Evolutionary conservation across 139 green algal species (phyloP).

Genomic region (Chlamydomonas sp.): DNA sequence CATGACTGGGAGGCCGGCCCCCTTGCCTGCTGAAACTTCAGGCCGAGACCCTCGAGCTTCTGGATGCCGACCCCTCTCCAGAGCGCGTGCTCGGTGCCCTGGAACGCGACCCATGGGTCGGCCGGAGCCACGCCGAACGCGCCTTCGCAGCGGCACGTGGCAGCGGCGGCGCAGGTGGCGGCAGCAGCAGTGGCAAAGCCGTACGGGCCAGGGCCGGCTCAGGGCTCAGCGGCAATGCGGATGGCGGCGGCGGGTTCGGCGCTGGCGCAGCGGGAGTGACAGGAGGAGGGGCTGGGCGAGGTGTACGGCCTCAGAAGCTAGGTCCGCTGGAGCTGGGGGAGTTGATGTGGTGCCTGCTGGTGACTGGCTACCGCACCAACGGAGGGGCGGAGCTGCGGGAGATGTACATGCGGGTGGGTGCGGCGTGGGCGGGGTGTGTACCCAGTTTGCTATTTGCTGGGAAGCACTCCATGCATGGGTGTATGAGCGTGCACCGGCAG

Average conservation of each 20-base stretch:
- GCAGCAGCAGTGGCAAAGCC: too few species aligned
- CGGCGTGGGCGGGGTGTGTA: neutral
- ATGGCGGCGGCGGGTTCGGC: neutral
- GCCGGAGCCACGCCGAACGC: too few species aligned
- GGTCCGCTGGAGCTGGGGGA: conserved; percentile 27
- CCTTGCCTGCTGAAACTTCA: too few species aligned
- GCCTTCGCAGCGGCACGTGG: too few species aligned
- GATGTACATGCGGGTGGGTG: conserved; percentile 25
- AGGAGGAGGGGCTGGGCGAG: neutral
- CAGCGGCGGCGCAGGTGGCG: too few species aligned
- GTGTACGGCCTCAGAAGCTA: neutral
- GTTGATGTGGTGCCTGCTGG: conserved; percentile 22
- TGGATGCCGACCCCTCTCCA: too few species aligned
- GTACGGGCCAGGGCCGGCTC: too few species aligned
- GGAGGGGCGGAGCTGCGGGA: conserved; percentile 4
- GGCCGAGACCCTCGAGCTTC: too few species aligned
- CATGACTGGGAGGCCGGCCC: too few species aligned
- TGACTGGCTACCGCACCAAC: conserved; percentile 3
- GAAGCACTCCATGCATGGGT: neutral
- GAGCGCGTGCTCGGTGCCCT: too few species aligned
- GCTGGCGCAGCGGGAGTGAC: neutral
- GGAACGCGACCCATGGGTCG: too few species aligned
- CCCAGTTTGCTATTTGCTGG: neutral
- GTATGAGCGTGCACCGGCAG: neutral
- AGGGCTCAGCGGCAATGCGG: neutral